These are phyloP conservation scores for Lentinula sp. DNA, from an alignment of 768 basidiomycete species.

Conservation along the genomic window DNA sequence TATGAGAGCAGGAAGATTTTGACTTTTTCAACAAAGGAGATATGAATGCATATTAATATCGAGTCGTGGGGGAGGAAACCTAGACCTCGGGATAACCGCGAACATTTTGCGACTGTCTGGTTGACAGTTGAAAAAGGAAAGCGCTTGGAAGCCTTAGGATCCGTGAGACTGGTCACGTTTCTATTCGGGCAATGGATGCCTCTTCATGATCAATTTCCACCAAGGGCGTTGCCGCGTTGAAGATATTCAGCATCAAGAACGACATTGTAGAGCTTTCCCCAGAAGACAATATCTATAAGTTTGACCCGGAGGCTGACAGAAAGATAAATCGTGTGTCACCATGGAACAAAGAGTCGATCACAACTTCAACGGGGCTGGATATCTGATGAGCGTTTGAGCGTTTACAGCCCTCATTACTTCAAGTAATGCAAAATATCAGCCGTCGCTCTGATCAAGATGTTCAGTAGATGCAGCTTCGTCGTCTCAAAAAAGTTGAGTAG, in stretches of 20 bases:
- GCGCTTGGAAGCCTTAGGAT: too few relatives aligned
- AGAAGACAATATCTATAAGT: slow-evolving; percentile 77
- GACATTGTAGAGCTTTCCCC: slow-evolving; percentile 64
- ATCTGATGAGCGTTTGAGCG: slow-evolving; percentile 5
- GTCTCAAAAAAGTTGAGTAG: not conserved
- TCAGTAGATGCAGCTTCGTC: slow-evolving; percentile 18
- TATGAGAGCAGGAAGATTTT: too few relatives aligned
- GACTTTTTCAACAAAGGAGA: too few relatives aligned
- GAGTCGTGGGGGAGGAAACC: too few relatives aligned
- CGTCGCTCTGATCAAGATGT: slow-evolving; percentile 94
- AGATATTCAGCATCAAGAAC: slow-evolving; percentile 70
- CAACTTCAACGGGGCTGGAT: not conserved
- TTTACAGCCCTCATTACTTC: slow-evolving; percentile 67
- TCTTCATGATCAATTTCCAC: too few relatives aligned
- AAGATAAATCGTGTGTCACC: slow-evolving; percentile 63
- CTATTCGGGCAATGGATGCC: too few relatives aligned
- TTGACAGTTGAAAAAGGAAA: too few relatives aligned
- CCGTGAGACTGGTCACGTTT: too few relatives aligned
- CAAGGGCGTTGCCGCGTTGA: slow-evolving; percentile 43
- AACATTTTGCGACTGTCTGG: too few relatives aligned
- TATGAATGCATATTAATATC: too few relatives aligned
- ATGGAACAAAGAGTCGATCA: slow-evolving; percentile 77
- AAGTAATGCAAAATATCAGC: slow-evolving; percentile 93
- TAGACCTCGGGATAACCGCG: too few relatives aligned
- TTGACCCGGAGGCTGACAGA: slow-evolving; percentile 63